Conservation (phyloP, 495 filamentous ascomycete species). For the Neurospora discreta region DNA sequence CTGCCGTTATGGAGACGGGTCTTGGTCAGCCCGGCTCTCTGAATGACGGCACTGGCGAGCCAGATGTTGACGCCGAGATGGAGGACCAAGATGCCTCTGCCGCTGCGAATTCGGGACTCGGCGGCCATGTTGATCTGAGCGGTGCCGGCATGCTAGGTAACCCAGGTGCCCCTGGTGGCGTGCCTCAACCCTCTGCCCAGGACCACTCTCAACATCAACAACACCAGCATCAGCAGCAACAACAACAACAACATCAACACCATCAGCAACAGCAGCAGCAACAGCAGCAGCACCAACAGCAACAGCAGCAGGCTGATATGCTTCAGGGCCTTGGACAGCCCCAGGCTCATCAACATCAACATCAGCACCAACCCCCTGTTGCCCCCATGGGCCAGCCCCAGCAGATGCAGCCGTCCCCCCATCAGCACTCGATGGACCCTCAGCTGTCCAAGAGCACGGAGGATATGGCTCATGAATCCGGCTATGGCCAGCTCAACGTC, state of each 20-base stretch:
- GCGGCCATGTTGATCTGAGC: constrained; percentile 19
- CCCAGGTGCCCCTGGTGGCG: constrained; percentile 1
- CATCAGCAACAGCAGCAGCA: constrained; percentile 10
- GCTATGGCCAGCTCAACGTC: constrained; percentile 28
- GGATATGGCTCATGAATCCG: constrained; percentile 29
- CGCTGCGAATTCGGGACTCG: constrained; percentile 11
- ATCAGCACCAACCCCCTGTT: constrained; percentile 13
- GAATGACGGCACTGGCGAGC: constrained; percentile 18
- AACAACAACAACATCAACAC: constrained; percentile 2
- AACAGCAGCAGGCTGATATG: constrained; percentile 6
- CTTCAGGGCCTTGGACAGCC: background rate
- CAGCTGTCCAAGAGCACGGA: constrained; percentile 27
- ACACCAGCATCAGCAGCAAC: constrained; percentile 4
- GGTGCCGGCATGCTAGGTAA: constrained; percentile 22
- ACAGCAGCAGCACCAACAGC: constrained; percentile 14
- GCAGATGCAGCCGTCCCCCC: constrained; percentile 18
- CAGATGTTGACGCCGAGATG: constrained; percentile 21
- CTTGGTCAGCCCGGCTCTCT: constrained; percentile 3
- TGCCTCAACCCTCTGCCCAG: constrained; percentile 9
- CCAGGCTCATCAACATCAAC: constrained; percentile 12
- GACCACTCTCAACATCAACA: constrained; percentile 14
- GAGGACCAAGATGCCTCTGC: constrained; percentile 15
- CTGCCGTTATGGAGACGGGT: constrained; percentile 24
- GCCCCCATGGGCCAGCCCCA: constrained; percentile 15
- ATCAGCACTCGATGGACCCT: constrained; percentile 21